Evolutionary conservation across 306 rosid species (phyloP), one percentile per base, ranked within the genome.

Genomic region (Prunus mongolica): DNA sequence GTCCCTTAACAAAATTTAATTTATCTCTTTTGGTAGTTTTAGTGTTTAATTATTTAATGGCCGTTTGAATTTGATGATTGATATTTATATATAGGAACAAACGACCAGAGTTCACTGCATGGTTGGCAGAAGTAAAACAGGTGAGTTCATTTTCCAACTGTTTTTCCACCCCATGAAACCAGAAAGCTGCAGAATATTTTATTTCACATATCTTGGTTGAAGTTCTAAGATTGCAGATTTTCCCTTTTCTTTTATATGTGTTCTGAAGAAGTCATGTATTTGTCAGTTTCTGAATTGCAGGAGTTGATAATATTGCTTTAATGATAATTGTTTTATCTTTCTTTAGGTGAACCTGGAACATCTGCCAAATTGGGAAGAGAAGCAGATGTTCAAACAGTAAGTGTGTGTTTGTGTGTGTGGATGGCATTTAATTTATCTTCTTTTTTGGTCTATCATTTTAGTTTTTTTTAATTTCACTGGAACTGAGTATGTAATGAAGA

Each of bases 91-190:
- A 34, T 81, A 95, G 99, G 99, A 95, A 67, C 79, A 95, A 95
- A 76, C 92, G 99, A 67, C 99, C 97, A 10, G 97, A 95, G 81
- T 95, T 95, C 85, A 92, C 97, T 81, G 99, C 99, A 45, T 95
- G 97, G 99, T 87, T 95, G 82, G 78, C 86, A 24, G 99, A 95
- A 88, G 91, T 95, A 12, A 95, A 92, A 82, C 89, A 89, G 96
- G 99, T 95, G 68, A 72, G 9, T 64, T 79, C 67, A 34, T 77
- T 85, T 74, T 24, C 72, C 30, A 47, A 54, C 52, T 78, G 49
- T 28, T 85, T 70, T 19, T 38, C 81, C 12, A 20, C 24, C 49
- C 27, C 47, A 7, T 30, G 61, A 45, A 69, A 28, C 57, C 4
- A n/a, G 5, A 3, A 32, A 11, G 2, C 20, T 71, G 75, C 30